phyloP scores from a whole-genome alignment of 2,329 filamentous ascomycete species.

The Coniochaeta sp. region DNA sequence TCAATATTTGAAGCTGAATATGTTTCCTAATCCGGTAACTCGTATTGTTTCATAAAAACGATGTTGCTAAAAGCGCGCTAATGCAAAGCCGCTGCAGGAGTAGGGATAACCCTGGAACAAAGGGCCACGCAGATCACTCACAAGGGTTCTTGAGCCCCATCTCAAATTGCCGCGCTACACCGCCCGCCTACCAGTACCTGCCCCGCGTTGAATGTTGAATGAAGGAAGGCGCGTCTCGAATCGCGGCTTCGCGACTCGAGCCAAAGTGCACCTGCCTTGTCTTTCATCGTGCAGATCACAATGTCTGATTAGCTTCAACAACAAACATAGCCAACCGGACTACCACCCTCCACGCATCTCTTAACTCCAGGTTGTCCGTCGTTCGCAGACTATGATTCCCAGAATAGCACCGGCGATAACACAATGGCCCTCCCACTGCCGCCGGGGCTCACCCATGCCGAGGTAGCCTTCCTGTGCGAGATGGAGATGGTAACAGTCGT shows the following conservation, averaged over 20 bases:
- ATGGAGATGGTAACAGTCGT: constrained; percentile 95
- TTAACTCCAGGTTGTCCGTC: not conserved
- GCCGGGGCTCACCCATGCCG: constrained; percentile 63
- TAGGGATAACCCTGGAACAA: not conserved
- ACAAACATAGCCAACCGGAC: too few relatives aligned
- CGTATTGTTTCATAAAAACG: not conserved
- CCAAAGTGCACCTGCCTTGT: not conserved
- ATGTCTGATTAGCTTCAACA: not conserved
- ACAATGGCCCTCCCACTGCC: constrained; percentile 44
- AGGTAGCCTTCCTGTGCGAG: constrained; percentile 91
- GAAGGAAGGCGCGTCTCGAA: not conserved
- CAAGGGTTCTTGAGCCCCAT: not conserved
- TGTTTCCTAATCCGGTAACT: not conserved
- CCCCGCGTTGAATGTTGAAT: not conserved
- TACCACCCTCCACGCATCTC: not conserved
- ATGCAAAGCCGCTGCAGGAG: not conserved
- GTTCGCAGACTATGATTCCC: not conserved
- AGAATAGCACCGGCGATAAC: not conserved
- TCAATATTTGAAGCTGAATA: not conserved
- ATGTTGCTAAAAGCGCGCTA: not conserved
- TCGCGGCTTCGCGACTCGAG: not conserved
- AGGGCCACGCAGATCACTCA: not conserved
- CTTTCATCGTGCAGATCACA: not conserved
- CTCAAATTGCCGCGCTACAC: not conserved
- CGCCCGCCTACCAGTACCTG: not conserved